These are phyloP conservation scores for Eucalyptus pauciflora DNA, from an alignment of 345 rosid species.

Conservation along the genomic window DNA sequence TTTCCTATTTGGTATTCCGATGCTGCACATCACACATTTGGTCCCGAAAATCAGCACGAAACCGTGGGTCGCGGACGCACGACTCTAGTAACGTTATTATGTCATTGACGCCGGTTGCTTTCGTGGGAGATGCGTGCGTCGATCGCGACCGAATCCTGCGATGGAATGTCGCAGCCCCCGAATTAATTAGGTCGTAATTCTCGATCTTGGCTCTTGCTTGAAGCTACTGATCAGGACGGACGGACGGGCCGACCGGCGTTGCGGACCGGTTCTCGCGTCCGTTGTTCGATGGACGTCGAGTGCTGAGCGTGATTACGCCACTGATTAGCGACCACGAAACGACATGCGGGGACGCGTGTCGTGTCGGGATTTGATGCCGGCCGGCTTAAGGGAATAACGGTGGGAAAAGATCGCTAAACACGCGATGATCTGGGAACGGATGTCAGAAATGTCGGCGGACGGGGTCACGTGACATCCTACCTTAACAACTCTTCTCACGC, in stretches of 20 bases:
- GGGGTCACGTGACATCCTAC: not conserved
- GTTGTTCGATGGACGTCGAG: not conserved
- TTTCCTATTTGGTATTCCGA: not conserved
- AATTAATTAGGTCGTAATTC: not conserved
- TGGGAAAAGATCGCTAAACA: not conserved
- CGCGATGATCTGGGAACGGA: not conserved
- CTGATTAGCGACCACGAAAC: not conserved
- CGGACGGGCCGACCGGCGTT: not conserved
- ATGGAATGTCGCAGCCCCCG: not conserved
- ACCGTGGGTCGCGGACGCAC: not conserved
- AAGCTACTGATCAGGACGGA: not conserved
- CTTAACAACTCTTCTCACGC: not conserved
- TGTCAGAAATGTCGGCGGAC: not conserved
- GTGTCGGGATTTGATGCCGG: not conserved
- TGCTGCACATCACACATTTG: not conserved
- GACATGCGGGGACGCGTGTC: not conserved
- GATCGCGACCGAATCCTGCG: not conserved
- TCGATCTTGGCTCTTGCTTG: not conserved
- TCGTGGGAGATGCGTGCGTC: not conserved
- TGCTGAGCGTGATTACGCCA: not conserved
- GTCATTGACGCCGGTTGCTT: not conserved
- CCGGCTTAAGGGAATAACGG: too few relatives aligned
- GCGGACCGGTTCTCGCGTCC: not conserved
- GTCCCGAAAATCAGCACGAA: not conserved
- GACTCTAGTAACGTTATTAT: not conserved